A percentile compares a stretch with the other conserved stretches of the same genome.
phyloP scores from a whole-genome alignment of 306 rosid species.

The Clitoria ternatea region DNA sequence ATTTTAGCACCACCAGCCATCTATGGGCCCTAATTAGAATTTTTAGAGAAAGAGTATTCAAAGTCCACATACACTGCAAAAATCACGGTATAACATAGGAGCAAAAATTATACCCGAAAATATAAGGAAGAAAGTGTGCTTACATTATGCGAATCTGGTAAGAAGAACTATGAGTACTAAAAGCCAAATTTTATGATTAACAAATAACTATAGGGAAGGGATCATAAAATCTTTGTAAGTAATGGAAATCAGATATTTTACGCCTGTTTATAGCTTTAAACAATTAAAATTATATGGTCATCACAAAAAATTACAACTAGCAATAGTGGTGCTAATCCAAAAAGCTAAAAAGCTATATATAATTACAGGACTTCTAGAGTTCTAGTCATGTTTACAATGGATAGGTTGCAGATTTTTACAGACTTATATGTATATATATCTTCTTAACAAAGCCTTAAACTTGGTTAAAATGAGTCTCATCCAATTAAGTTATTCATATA shows the following conservation, averaged over 20 bases:
- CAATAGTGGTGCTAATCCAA: background rate
- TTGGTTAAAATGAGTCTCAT: background rate
- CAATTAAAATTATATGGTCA: background rate
- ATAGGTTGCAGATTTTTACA: background rate
- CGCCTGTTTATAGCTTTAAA: background rate
- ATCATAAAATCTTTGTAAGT: background rate
- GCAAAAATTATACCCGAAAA: background rate
- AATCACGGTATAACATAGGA: background rate
- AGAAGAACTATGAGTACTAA: background rate
- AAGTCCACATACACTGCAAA: slow-evolving; percentile 19
- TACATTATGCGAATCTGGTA: background rate
- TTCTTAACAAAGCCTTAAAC: background rate
- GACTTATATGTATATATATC: background rate
- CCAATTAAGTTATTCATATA: background rate
- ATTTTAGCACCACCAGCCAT: background rate
- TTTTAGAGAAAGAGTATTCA: slow-evolving; percentile 11
- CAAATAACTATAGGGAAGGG: background rate
- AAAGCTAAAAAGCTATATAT: slow-evolving; percentile 2
- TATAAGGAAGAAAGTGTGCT: background rate
- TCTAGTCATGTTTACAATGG: background rate
- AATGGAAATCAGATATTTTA: background rate
- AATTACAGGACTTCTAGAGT: background rate
- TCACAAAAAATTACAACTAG: background rate
- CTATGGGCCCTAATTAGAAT: slow-evolving; percentile 13
- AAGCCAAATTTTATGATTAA: slow-evolving; percentile 9